phyloP scores from a whole-genome alignment of 2,329 filamentous ascomycete genomes.

The Monosporascus cannonballus region DNA sequence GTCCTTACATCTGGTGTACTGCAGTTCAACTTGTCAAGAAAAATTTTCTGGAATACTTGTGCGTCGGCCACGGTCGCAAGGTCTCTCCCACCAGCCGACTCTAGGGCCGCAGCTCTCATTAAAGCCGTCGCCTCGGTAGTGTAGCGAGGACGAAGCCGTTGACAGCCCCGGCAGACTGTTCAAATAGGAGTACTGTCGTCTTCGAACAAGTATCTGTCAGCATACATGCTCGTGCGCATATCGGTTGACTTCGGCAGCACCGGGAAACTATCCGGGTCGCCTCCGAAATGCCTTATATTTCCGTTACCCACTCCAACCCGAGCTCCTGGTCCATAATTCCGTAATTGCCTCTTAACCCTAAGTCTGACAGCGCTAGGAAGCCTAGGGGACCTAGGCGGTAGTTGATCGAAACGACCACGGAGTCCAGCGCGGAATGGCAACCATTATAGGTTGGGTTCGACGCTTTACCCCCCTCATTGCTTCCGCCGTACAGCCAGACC shows the following conservation, averaged over 20 bases:
- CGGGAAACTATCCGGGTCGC: conserved; percentile 28
- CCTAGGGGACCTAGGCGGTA: conserved; percentile 43
- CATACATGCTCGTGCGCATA: neutral
- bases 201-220: conserved; percentile 1
- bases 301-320: conserved; percentile 42
- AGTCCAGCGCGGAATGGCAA: conserved; percentile 16
- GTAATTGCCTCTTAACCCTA: conserved; percentile 41
- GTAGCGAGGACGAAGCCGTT: conserved; percentile 20
- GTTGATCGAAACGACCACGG: conserved; percentile 22
- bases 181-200: conserved; percentile 20
- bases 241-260: neutral
- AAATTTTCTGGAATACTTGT: conserved; percentile 12
- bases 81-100: conserved; percentile 20
- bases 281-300: conserved; percentile 38
- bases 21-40: conserved; percentile 18
- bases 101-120: conserved; percentile 16
- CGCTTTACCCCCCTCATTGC: conserved; percentile 16
- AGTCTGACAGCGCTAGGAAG: conserved; percentile 34
- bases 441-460: conserved; percentile 18
- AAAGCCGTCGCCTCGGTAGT: conserved; percentile 17
- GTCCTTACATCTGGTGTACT: conserved; percentile 13
- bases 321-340: conserved; percentile 44
- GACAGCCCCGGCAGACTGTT: conserved; percentile 20
- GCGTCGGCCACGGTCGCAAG: conserved; percentile 12
- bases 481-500: conserved; percentile 20